Base-by-base conservation (phyloP, 1,139 yeast species). In the Magnusiomyces magnusii region DNA sequence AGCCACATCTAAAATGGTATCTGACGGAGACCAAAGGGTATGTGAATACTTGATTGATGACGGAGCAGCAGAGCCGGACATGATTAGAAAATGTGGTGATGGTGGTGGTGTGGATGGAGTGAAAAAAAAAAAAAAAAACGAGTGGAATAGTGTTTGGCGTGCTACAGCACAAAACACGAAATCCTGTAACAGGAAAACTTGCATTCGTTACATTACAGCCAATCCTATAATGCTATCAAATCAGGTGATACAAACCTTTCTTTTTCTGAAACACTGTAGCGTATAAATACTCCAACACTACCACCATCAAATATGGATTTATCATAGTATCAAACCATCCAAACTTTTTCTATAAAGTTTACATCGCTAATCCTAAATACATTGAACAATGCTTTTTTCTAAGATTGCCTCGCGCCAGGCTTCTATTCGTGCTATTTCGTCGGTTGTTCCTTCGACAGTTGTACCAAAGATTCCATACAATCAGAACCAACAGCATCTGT, bases 1-100 rank as follows among this genome's bases (percentile, higher is more conserved):
- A 0, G 98, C 97, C 21, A 90, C 97, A 76, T 95, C 99, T 68
- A 87, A 87, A 24, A 95, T 97, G 0, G 99, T 95, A 70, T 95
- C 99, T 63, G 89, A 85, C 9, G 99, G 98, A 3, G 98, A 92
- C 99, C 99, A 93, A 62, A 93, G 79, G 0, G 98, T 89, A 72
- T 91, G 96, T 1, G 97, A 91, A 63, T 81, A 78, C 55, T 85
- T 85, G 58, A 74, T 71, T 13, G 61, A 59, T 24, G 55, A 52
- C 10, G 55, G 39, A 9, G 55, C 55, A 2, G 47, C 21, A 23
- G 31, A 19, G 28, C 34, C 36, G 15, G 55, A 41, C 55, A 52
- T 52, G 17, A 24, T 23, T 5, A 24, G 2, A 13, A 10, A 25
- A 39, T 39, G 17, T 15, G 10, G 44, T 21, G 31, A 7, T 47